A percentile compares a stretch with the other conserved stretches of the same genome.
Conservation (phyloP, 441 rosid species). For the Syzygium malaccense region DNA sequence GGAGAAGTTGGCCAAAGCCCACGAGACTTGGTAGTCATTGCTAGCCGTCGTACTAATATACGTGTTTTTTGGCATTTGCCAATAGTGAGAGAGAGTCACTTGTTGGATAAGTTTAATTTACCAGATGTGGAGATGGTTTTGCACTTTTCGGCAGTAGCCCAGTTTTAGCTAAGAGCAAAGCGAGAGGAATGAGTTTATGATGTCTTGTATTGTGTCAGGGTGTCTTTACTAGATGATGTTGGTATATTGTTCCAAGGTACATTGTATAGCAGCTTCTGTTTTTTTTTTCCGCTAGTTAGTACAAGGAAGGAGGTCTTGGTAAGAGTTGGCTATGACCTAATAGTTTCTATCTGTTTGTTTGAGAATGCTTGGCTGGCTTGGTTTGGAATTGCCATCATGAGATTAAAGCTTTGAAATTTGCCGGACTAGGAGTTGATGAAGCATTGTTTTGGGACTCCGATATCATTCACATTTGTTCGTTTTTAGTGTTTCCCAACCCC, state of each 20-base stretch:
- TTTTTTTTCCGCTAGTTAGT: background rate
- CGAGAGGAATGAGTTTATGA: too few relatives aligned
- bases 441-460: background rate
- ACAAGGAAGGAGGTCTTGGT: background rate
- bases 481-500: too few relatives aligned
- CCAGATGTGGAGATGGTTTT: too few relatives aligned
- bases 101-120: background rate
- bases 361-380: background rate
- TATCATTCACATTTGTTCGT: too few relatives aligned
- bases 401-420: background rate
- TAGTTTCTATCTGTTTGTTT: background rate
- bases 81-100: background rate
- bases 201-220: too few relatives aligned
- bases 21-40: conserved; percentile 42
- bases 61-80: background rate
- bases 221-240: too few relatives aligned
- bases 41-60: background rate
- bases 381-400: background rate
- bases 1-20: conserved; percentile 70
- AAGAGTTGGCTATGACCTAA: too few relatives aligned
- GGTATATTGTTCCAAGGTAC: too few relatives aligned
- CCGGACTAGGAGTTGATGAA: background rate
- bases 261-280: background rate
- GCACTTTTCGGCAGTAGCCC: too few relatives aligned
- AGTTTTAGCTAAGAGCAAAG: too few relatives aligned